These are phyloP conservation scores for Bacterosira constricta DNA, from an alignment of 108 stramenopile genomes.

Conservation along the genomic window DNA sequence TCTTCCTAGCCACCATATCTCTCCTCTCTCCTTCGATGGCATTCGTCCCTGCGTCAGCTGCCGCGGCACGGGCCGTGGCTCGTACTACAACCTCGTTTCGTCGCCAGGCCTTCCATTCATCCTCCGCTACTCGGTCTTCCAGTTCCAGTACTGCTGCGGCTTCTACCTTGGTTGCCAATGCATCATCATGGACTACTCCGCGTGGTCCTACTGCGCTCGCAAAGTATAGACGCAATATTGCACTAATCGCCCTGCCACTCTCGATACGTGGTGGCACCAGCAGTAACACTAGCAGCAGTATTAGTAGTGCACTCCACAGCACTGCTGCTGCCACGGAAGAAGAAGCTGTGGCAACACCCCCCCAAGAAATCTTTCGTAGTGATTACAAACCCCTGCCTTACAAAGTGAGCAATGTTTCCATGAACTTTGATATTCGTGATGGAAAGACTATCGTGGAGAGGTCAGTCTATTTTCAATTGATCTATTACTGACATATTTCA, in stretches of 20 bases:
- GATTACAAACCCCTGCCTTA: constrained; percentile 72
- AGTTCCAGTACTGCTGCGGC: not conserved
- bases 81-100: not conserved
- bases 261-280: constrained; percentile 3
- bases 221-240: no score
- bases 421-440: constrained; percentile 78
- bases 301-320: not conserved
- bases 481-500: no score
- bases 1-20: not conserved
- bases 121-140: not conserved
- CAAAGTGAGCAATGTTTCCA: constrained; percentile 55
- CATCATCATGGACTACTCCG: not conserved
- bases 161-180: not conserved
- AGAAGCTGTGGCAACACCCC: constrained; percentile 8
- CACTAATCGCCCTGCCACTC: no score
- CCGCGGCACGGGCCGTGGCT: not conserved
- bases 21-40: not conserved
- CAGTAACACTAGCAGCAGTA: not conserved
- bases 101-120: not conserved
- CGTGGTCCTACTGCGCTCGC: not conserved
- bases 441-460: constrained; percentile 69
- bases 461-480: no score
- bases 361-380: constrained; percentile 67
- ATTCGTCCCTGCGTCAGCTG: not conserved
- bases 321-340: constrained; percentile 22